A percentile compares a stretch with the other conserved stretches of the same genome.
Conservation (phyloP, 352 stramenopile genomes). For the Phytopythium cucurbitacearum region DNA sequence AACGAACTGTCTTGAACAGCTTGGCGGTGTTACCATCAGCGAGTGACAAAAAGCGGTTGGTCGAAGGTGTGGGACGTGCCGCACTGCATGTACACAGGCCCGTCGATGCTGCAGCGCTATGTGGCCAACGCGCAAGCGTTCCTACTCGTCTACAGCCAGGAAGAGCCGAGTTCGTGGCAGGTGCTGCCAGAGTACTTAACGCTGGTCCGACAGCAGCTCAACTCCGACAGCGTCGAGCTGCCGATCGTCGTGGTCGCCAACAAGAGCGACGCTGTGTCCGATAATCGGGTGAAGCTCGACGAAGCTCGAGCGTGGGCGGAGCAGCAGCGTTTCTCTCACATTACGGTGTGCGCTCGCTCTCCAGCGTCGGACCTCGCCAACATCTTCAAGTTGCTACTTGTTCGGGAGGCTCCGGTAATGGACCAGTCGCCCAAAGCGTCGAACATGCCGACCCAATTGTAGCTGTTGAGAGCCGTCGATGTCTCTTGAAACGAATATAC, state of each 20-base stretch:
- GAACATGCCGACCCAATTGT: too few relatives aligned
- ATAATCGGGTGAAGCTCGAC: background rate
- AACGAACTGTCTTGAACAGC: background rate
- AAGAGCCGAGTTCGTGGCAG: conserved; percentile 20
- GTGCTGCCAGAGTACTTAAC: conserved; percentile 20
- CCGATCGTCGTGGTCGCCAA: conserved; percentile 24
- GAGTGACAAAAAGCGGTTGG: background rate
- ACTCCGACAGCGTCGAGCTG: conserved; percentile 3
- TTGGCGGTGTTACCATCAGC: background rate
- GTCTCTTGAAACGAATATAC: too few relatives aligned
- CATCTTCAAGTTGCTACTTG: conserved; percentile 17
- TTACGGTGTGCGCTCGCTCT: conserved; percentile 12
- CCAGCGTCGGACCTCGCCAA: conserved; percentile 8
- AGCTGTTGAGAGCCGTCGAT: too few relatives aligned
- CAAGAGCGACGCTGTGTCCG: conserved; percentile 14
- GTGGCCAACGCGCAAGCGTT: conserved; percentile 22
- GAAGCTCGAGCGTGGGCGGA: conserved; percentile 14
- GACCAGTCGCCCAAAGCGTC: too few relatives aligned
- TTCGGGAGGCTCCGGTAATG: too few relatives aligned
- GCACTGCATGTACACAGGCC: conserved; percentile 37
- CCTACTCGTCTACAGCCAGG: conserved; percentile 42
- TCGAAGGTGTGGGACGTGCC: conserved; percentile 59
- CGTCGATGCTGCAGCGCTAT: conserved; percentile 43
- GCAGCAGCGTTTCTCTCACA: conserved; percentile 9
- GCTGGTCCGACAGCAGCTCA: conserved; percentile 9